Base-by-base conservation (phyloP, 2,329 filamentous ascomycete genomes). In the Sporothrix phasma region DNA sequence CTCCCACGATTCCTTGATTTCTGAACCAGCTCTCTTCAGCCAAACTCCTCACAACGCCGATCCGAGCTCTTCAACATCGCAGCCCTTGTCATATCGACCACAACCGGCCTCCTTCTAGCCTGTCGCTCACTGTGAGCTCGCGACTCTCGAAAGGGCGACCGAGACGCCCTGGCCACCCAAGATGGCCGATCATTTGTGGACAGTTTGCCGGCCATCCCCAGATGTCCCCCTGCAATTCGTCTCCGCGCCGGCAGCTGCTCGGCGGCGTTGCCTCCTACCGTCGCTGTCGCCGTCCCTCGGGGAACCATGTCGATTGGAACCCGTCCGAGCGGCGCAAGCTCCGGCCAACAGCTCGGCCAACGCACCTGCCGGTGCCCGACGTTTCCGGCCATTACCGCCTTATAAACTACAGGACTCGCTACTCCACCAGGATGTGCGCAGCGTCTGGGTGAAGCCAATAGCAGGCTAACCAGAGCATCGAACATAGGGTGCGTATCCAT, bases 401-500 rank as follows among this genome's bases (percentile, higher is more conserved):
- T 51, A 15, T n/a, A 15, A 51, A 17, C 47, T 51, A 19, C 29
- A n/a, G 24, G 31, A 45, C 22, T 11, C 26, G 45, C 22, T 61
- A 31, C 26, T 29, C 54, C 54, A 54, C 47, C 64, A 49, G 22
- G 62, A 66, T 46, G 66, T 68, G 53, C 56, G 63, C n/a, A 63
- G 67, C 43, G 66, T 73, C 49, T 69, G 68, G 26, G 68, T 74
- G 39, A 66, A 66, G 43, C 67, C 64, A n/a, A 65, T 65, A 0
- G 69, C 69, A 31, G 70, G 70, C 61, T 67, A 73, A n/a, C 13
- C 73, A 73, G 63, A 70, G 69, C 0, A 61, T 69, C 7, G 70
- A 70, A 41, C 69, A 65, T 53, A 66, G 73, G 34, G 72, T 73
- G 64, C 51, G 72, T 39, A 8, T 13, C n/a, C 31, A 24, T n/a